Conservation (phyloP, 805 yeast genomes). For the Lipomyces yamadae region DNA sequence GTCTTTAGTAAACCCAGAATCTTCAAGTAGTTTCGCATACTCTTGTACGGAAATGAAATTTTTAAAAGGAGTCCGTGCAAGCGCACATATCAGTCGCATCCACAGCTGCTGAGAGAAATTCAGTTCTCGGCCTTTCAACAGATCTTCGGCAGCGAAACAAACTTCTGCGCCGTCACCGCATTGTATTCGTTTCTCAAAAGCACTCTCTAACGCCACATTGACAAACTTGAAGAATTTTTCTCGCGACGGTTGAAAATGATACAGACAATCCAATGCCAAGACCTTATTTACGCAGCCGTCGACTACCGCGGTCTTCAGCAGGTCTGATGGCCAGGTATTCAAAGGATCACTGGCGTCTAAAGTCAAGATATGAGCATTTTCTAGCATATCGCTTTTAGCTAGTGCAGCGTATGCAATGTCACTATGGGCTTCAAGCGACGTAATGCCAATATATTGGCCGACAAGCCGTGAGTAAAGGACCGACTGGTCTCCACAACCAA, state of each 20-base stretch:
- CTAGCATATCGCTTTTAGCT: not conserved
- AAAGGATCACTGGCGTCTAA: conserved; percentile 26
- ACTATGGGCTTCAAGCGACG: conserved; percentile 26
- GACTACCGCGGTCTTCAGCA: conserved; percentile 10
- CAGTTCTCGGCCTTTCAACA: conserved; percentile 8
- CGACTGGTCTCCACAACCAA: conserved; percentile 37
- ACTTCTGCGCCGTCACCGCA: conserved; percentile 6
- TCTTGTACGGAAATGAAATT: conserved; percentile 22
- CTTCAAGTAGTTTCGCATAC: conserved; percentile 14
- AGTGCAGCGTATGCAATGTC: conserved; percentile 12
- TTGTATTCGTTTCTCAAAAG: conserved; percentile 3
- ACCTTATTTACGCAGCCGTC: conserved; percentile 23
- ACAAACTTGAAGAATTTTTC: conserved; percentile 19
- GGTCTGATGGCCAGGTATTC: conserved; percentile 24
- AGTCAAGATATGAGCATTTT: conserved; percentile 7
- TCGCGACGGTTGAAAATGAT: conserved; percentile 29
- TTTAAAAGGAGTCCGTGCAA: conserved; percentile 22
- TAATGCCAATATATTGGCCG: conserved; percentile 24
- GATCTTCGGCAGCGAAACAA: conserved; percentile 31
- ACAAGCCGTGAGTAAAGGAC: conserved; percentile 23
- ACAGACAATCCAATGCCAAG: conserved; percentile 32
- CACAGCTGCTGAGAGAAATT: conserved; percentile 2
- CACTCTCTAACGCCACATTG: conserved; percentile 19
- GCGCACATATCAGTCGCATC: conserved; percentile 11
- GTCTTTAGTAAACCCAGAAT: conserved; percentile 20